Percentiles rank a stretch among this genome's conserved stretches.
Evolutionary conservation across 1,284 basidiomycete genomes (phyloP).

Genomic region (Microbotryum intermedium): DNA sequence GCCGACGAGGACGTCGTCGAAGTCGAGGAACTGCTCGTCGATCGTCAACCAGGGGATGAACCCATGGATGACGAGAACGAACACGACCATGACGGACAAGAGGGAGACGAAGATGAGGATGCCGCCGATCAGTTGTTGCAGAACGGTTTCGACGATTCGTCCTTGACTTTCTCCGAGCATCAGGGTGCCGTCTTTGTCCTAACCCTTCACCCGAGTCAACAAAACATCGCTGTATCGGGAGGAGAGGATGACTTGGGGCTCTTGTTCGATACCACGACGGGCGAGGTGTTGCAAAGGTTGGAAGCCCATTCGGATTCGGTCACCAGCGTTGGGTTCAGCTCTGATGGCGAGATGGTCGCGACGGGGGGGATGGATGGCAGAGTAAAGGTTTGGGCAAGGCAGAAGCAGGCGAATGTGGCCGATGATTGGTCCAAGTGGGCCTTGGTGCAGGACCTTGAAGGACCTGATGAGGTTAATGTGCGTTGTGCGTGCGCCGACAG

Average conservation of each 20-base stretch:
- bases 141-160: slow-evolving; percentile 35
- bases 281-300: slow-evolving; percentile 70
- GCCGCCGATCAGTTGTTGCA: slow-evolving; percentile 36
- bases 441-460: slow-evolving; percentile 78
- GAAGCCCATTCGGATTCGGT: slow-evolving; percentile 91
- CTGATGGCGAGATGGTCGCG: slow-evolving; percentile 82
- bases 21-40: slow-evolving; percentile 29
- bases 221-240: slow-evolving; percentile 77
- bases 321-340: slow-evolving; percentile 66
- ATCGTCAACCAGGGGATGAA: slow-evolving; percentile 33
- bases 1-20: slow-evolving; percentile 27
- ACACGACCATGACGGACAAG: too few relatives aligned
- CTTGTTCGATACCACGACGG: slow-evolving; percentile 81
- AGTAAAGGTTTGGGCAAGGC: slow-evolving; percentile 79
- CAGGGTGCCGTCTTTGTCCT: slow-evolving; percentile 66
- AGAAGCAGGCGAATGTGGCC: slow-evolving; percentile 45
- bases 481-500: slow-evolving; percentile 34
- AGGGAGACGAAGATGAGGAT: slow-evolving; percentile 8
- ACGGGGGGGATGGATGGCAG: slow-evolving; percentile 97
- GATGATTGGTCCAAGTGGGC: slow-evolving; percentile 58
- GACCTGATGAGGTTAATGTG: slow-evolving; percentile 90
- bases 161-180: slow-evolving; percentile 41
- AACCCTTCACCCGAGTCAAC: slow-evolving; percentile 61
- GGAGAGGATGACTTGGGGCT: slow-evolving; percentile 94
- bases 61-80: slow-evolving; percentile 5